phyloP scores from a whole-genome alignment of 805 yeast genomes.

The Metschnikowia continentalis region DNA sequence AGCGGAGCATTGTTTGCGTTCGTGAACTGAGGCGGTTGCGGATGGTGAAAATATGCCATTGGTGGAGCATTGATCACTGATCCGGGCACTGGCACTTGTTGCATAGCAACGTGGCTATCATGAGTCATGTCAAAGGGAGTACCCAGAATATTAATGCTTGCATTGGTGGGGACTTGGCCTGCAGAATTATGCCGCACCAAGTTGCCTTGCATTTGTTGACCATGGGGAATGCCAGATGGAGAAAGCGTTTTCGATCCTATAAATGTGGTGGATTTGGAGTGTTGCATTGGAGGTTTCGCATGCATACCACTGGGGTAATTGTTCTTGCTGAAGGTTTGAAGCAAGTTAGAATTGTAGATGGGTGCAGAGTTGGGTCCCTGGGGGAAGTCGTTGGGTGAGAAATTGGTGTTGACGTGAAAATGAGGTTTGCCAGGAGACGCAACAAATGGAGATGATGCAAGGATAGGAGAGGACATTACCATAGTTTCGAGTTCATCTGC shows the following conservation, averaged over 20 bases:
- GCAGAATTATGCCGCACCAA: slow-evolving; percentile 3
- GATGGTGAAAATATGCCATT: slow-evolving; percentile 4
- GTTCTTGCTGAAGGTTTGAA: slow-evolving; percentile 1
- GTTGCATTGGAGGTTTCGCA: slow-evolving; percentile 7
- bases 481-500: slow-evolving; percentile 35
- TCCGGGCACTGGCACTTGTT: background rate
- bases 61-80: slow-evolving; percentile 1
- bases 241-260: background rate
- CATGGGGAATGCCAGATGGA: background rate
- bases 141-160: background rate
- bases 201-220: background rate
- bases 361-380: slow-evolving; percentile 36
- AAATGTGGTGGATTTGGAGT: slow-evolving; percentile 5
- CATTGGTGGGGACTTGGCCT: slow-evolving; percentile 1
- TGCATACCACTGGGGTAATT: background rate
- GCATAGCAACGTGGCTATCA: background rate
- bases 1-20: background rate
- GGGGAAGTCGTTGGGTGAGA: background rate
- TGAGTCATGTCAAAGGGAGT: background rate
- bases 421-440: slow-evolving; percentile 19
- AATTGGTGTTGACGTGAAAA: slow-evolving; percentile 15
- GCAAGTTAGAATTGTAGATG: slow-evolving; percentile 25
- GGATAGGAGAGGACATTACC: slow-evolving; percentile 38
- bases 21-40: background rate
- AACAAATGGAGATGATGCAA: slow-evolving; percentile 32